These are phyloP conservation scores for Coelastrella sp. DNA, from an alignment of 139 green algal species.

Conservation along the genomic window DNA sequence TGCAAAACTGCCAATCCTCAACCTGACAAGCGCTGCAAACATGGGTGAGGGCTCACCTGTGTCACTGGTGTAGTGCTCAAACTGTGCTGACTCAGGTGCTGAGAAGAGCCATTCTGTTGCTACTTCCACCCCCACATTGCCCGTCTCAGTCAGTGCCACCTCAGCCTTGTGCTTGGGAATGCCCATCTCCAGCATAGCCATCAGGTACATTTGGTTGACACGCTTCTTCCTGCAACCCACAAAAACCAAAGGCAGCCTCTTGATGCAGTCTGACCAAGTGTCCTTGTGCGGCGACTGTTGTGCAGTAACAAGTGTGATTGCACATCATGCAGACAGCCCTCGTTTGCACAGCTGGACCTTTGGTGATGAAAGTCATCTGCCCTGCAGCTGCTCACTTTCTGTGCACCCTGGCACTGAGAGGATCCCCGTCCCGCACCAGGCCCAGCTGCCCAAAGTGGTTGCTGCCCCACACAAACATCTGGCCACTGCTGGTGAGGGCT, in stretches of 20 bases:
- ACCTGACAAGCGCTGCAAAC: not conserved
- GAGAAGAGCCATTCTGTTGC: conserved; percentile 91
- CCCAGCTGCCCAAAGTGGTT: conserved; percentile 90
- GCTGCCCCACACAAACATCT: conserved; percentile 90
- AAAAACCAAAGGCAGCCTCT: not conserved
- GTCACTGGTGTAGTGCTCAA: conserved; percentile 46
- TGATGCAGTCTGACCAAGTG: no score
- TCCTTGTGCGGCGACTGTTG: no score
- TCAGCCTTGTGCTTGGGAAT: conserved; percentile 76
- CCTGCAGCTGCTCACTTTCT: conserved; percentile 25
- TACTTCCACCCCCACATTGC: conserved; percentile 91
- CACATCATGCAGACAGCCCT: no score
- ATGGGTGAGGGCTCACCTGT: conserved; percentile 30
- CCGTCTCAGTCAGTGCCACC: conserved; percentile 83
- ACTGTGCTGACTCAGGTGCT: conserved; percentile 21
- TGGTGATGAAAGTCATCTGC: not conserved
- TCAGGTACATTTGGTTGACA: conserved; percentile 84
- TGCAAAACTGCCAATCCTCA: not conserved
- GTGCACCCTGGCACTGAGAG: conserved; percentile 20
- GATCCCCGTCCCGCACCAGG: conserved; percentile 61
- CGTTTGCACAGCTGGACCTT: no score
- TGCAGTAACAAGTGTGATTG: no score
- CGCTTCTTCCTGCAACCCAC: conserved; percentile 45
- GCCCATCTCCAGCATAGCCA: conserved; percentile 90
- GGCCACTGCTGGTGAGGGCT: conserved; percentile 85